phyloP scores from a whole-genome alignment of 805 yeast species.

The Metschnikowia sp. region DNA sequence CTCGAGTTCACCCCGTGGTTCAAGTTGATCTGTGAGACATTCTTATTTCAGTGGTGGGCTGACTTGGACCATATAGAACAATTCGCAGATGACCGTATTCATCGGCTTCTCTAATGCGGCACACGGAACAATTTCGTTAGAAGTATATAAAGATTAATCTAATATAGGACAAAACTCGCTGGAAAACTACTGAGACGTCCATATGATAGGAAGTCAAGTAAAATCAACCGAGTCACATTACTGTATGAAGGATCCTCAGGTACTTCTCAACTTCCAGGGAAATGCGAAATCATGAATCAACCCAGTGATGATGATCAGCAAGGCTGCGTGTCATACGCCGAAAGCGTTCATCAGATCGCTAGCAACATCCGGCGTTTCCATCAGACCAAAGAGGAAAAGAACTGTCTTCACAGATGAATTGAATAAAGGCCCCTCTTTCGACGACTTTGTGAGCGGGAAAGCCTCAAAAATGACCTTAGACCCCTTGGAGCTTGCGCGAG shows the following conservation, averaged over 20 bases:
- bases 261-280: no score
- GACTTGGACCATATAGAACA: conserved; percentile 56
- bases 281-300: no score
- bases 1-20: conserved; percentile 96
- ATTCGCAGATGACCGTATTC: conserved; percentile 45
- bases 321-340: not conserved
- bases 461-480: conserved; percentile 68
- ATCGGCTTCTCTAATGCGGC: conserved; percentile 42
- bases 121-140: no score
- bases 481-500: conserved; percentile 73
- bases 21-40: conserved; percentile 87
- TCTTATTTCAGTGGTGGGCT: conserved; percentile 93
- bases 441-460: conserved; percentile 80
- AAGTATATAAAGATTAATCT: no score
- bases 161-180: no score
- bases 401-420: conserved; percentile 67
- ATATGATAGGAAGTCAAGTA: not conserved
- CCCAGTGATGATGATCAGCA: no score
- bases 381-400: conserved; percentile 41
- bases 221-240: not conserved
- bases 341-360: conserved; percentile 3
- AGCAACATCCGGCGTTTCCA: conserved; percentile 12
- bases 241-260: not conserved
- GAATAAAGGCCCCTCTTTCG: conserved; percentile 88
- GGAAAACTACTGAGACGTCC: no score